Evolutionary conservation across 805 yeast genomes (phyloP), one percentile per base, ranked within the genome.

Genomic region (Suhomyces pyralidae): DNA sequence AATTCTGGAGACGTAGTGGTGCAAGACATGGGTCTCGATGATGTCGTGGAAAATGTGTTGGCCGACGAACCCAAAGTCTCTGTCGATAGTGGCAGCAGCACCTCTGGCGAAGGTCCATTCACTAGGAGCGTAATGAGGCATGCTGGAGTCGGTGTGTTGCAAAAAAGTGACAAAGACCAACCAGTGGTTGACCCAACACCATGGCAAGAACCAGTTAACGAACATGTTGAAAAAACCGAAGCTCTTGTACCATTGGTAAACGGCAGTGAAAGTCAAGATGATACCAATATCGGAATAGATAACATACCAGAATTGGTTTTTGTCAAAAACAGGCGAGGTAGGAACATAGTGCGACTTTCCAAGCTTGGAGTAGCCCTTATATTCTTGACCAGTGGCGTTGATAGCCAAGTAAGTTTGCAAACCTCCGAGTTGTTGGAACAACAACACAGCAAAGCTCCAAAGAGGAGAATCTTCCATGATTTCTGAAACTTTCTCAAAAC

Each of bases 61-160:
- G 53, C 96, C 96, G 56, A 86, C 76, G 66, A 88, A 85, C 28
- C 93, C 92, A 66, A 88, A 86, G 65, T 88, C 84, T 65, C 96
- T 79, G 71, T 89, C 96, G 57, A 90, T 84, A 52, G 96, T 89
- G 55, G 93, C 88, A 51, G 94, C 92, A 28, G 96, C 96, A 59
- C 96, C 96, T 65, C 92, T 81, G 48, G 92, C 91, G 67, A 87
- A 88, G 61, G 80, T 88, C 96, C 96, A 89, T 69, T 84, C 85
- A 40, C 71, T 63, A 53, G 84, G 81, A 55, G 83, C 85, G 73
- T 89, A 89, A 70, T 89, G 96, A 28, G 96, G 92, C 78, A 90
- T 78, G 14, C 80, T 61, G 28, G 89, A 83, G 68, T 87, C 93
- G 15, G 94, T 81, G 74, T 89, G 96, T 70, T 89, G 96, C 62